phyloP scores from a whole-genome alignment of 164 flowering plant species.

The Umbilicus rupestris region DNA sequence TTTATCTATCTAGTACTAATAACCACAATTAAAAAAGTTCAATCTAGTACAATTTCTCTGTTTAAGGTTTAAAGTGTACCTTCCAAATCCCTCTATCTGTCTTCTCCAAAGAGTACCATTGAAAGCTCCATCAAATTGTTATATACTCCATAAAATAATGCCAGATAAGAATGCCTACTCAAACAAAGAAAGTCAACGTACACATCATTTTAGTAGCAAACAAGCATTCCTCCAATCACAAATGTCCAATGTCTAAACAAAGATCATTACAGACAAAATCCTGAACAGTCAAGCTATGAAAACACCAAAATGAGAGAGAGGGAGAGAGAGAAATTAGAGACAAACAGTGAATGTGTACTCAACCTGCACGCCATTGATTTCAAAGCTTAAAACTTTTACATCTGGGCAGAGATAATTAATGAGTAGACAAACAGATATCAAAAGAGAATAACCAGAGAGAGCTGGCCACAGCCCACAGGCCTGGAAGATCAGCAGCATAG shows the following conservation, averaged over 20 bases:
- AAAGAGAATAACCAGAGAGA: too few relatives aligned
- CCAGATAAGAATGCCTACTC: background rate
- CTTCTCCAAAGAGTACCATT: conserved; percentile 3
- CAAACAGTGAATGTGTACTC: too few relatives aligned
- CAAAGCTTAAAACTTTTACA: too few relatives aligned
- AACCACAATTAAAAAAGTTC: background rate
- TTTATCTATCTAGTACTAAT: background rate
- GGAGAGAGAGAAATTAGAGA: background rate
- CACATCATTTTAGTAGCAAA: background rate
- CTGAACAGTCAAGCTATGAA: background rate
- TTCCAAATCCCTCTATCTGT: background rate
- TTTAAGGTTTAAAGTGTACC: background rate
- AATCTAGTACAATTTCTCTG: background rate
- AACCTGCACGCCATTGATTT: too few relatives aligned
- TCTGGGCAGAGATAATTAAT: too few relatives aligned
- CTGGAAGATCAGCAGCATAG: too few relatives aligned
- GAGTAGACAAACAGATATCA: too few relatives aligned
- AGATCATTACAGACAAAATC: background rate
- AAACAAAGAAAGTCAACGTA: background rate
- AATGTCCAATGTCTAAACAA: background rate
- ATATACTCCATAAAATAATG: background rate
- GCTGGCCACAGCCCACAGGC: too few relatives aligned
- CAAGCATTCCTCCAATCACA: background rate
- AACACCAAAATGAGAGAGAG: background rate
- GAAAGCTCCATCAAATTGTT: background rate